phyloP scores from a whole-genome alignment of 306 rosid species.

The Lathyrus tuberosus region DNA sequence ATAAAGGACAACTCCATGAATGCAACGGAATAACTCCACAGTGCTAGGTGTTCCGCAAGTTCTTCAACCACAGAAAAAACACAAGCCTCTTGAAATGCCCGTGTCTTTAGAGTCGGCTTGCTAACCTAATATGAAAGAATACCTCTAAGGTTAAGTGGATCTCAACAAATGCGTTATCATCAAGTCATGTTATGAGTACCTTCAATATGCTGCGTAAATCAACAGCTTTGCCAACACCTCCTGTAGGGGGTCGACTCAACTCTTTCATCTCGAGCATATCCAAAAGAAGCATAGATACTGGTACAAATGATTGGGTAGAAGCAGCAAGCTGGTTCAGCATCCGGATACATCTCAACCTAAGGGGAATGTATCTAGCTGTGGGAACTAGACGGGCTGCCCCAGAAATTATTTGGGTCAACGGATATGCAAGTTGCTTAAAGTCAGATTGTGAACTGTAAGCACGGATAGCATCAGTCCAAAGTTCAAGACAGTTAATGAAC shows the following conservation, averaged over 20 bases:
- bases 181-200: slow-evolving; percentile 50
- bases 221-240: slow-evolving; percentile 87
- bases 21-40: slow-evolving; percentile 90
- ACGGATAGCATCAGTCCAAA: slow-evolving; percentile 84
- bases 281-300: slow-evolving; percentile 86
- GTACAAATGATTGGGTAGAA: slow-evolving; percentile 67
- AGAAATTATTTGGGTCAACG: slow-evolving; percentile 79
- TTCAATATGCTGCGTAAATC: slow-evolving; percentile 77
- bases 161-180: slow-evolving; percentile 9
- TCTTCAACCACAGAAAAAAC: slow-evolving; percentile 84
- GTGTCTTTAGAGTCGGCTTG: slow-evolving; percentile 83
- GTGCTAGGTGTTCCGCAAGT: slow-evolving; percentile 88
- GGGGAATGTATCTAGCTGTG: slow-evolving; percentile 84
- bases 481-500: slow-evolving; percentile 89
- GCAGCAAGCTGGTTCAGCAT: slow-evolving; percentile 83
- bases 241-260: slow-evolving; percentile 76
- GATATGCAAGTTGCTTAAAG: slow-evolving; percentile 87
- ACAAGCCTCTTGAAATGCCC: slow-evolving; percentile 97
- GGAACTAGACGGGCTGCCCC: slow-evolving; percentile 94
- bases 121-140: slow-evolving; percentile 63
- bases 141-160: slow-evolving; percentile 27
- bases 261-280: slow-evolving; percentile 98
- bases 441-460: slow-evolving; percentile 75
- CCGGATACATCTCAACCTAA: slow-evolving; percentile 77
- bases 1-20: slow-evolving; percentile 83